Evolutionary conservation across 306 rosid species (phyloP).

Genomic region (Quercus parvula): DNA sequence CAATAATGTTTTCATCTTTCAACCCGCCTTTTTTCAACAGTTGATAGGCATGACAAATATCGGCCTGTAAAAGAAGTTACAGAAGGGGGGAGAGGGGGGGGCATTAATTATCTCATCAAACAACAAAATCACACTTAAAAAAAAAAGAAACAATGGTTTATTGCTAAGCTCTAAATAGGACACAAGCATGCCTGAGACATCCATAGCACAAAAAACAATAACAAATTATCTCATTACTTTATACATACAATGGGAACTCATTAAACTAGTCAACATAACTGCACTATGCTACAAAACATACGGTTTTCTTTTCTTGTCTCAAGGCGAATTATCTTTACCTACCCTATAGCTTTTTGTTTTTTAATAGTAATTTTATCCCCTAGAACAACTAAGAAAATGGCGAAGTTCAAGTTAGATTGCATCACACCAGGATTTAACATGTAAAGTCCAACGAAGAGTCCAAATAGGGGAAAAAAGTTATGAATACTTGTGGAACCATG

Average conservation of each 20-base stretch:
- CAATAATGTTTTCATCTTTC: constrained; percentile 95
- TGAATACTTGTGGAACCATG: not conserved
- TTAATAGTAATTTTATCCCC: not conserved
- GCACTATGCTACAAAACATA: not conserved
- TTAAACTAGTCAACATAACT: not conserved
- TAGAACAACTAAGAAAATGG: not conserved
- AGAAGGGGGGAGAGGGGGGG: not conserved
- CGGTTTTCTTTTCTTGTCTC: not conserved
- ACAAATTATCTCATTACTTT: not conserved
- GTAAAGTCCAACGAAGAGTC: not conserved
- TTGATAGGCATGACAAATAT: constrained; percentile 95
- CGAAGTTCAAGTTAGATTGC: not conserved
- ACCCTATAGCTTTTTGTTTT: not conserved
- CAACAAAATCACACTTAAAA: not conserved
- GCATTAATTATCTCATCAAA: constrained; percentile 2
- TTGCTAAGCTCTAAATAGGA: not conserved
- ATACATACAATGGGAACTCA: not conserved
- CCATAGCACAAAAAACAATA: not conserved
- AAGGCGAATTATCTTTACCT: not conserved
- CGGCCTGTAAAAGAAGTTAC: constrained; percentile 47
- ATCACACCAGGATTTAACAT: not conserved
- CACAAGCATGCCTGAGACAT: not conserved
- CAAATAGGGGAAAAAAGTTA: not conserved
- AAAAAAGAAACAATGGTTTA: not conserved
- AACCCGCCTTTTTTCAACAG: constrained; percentile 72